Evolutionary conservation across 176 grass and related monocot species (phyloP).

Genomic region (Carex pumila): DNA sequence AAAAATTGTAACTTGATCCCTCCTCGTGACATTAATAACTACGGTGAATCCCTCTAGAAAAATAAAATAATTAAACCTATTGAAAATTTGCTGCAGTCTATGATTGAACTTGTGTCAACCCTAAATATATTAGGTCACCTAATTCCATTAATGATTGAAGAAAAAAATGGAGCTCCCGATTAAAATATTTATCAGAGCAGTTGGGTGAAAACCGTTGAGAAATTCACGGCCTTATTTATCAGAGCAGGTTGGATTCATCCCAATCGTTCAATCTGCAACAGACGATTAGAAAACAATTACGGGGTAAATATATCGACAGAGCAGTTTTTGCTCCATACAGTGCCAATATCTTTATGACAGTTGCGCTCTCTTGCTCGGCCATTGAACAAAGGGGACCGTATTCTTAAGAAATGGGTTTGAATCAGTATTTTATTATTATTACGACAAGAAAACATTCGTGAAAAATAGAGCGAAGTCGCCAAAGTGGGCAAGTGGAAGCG

Average conservation of each 20-base stretch:
- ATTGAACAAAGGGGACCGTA: neutral
- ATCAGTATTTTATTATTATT: neutral
- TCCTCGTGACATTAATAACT: no score
- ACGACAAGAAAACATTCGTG: neutral
- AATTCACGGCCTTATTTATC: neutral
- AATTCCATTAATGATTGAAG: neutral
- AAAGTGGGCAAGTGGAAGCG: constrained; percentile 7
- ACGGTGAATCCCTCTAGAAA: no score
- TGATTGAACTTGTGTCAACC: constrained; percentile 11
- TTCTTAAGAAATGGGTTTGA: neutral
- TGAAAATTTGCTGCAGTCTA: neutral
- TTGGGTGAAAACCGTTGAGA: neutral
- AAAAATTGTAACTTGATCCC: no score
- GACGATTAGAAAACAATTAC: neutral
- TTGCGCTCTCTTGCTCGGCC: neutral
- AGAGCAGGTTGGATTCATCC: neutral
- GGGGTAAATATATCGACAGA: no score
- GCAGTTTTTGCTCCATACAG: no score
- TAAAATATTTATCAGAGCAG: neutral
- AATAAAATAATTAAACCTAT: neutral
- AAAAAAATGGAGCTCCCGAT: neutral
- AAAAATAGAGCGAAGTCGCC: neutral
- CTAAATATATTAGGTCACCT: constrained; percentile 12
- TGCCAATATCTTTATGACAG: no score
- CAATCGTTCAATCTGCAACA: neutral